These are phyloP conservation scores for Phragmites australis DNA, from an alignment of 176 grass and related monocot species.

Conservation along the genomic window DNA sequence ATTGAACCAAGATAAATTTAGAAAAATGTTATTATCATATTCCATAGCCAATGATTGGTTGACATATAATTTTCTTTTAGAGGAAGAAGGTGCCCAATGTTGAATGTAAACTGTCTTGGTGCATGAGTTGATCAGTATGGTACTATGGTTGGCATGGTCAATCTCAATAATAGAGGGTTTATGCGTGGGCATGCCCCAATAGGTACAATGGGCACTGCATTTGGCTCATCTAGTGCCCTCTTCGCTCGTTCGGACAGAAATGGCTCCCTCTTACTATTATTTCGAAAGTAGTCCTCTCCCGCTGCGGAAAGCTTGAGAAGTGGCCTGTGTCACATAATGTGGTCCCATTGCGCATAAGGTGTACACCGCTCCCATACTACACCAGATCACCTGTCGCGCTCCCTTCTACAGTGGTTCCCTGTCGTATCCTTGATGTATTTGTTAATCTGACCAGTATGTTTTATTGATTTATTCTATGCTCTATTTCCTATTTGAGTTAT, in stretches of 20 bases:
- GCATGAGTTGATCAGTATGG: neutral
- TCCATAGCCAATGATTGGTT: neutral
- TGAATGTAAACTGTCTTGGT: slow-evolving; percentile 22
- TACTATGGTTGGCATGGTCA: neutral
- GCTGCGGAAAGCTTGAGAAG: neutral
- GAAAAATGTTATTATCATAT: neutral
- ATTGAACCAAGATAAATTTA: neutral
- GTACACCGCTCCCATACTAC: neutral
- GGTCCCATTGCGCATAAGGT: neutral
- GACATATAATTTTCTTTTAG: neutral
- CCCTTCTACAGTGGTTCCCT: neutral
- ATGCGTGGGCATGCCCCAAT: neutral
- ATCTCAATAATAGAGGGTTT: neutral
- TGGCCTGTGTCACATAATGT: neutral
- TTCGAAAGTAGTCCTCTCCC: neutral
- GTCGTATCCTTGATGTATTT: slow-evolving; percentile 5
- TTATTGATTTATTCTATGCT: slow-evolving; percentile 15
- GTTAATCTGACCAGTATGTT: slow-evolving; percentile 7
- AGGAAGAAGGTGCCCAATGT: neutral
- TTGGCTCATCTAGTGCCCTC: neutral
- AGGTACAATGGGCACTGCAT: neutral
- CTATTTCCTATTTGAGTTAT: slow-evolving; percentile 29
- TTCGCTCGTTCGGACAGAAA: neutral
- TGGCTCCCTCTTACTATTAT: neutral
- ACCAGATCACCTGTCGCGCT: neutral